phyloP scores from a whole-genome alignment of 331 rosid genomes.

The Dryas integrifolia region DNA sequence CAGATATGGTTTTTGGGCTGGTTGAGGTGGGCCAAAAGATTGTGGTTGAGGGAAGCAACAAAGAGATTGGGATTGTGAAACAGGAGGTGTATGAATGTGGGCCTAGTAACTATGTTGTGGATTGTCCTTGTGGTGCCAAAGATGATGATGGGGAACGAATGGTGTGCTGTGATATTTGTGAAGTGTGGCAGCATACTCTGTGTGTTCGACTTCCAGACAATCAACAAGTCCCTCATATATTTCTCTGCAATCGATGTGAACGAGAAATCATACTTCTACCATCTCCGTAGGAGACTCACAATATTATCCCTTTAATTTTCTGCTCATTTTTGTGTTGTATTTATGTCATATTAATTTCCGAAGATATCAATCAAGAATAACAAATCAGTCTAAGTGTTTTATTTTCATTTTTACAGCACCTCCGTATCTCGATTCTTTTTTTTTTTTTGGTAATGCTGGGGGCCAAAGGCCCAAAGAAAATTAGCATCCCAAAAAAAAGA shows the following conservation, averaged over 20 bases:
- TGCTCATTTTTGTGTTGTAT: neutral
- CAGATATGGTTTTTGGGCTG: slow-evolving; percentile 44
- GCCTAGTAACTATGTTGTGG: slow-evolving; percentile 37
- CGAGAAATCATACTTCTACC: slow-evolving; percentile 59
- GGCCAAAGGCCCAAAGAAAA: too few species aligned
- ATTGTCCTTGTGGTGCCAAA: slow-evolving; percentile 69
- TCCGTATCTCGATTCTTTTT: too few species aligned
- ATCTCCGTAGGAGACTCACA: slow-evolving; percentile 34
- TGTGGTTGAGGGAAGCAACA: slow-evolving; percentile 47
- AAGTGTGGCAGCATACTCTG: slow-evolving; percentile 71
- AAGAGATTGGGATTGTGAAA: slow-evolving; percentile 14
- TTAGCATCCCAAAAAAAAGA: too few species aligned
- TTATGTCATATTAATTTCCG: neutral
- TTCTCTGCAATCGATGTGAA: slow-evolving; percentile 73
- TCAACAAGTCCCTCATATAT: slow-evolving; percentile 63
- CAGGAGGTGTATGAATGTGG: slow-evolving; percentile 45
- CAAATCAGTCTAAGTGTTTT: neutral
- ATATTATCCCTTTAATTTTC: neutral
- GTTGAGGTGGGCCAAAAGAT: slow-evolving; percentile 61
- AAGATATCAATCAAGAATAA: neutral
- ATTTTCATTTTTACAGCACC: neutral
- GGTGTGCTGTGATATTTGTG: slow-evolving; percentile 85
- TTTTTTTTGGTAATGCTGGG: too few species aligned
- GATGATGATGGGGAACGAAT: slow-evolving; percentile 86
- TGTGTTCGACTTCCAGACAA: slow-evolving; percentile 69